A percentile compares a stretch with the other conserved stretches of the same genome.
These are phyloP conservation scores for Staphylotrichum longicolle DNA, from an alignment of 495 filamentous ascomycete species.

Conservation along the genomic window DNA sequence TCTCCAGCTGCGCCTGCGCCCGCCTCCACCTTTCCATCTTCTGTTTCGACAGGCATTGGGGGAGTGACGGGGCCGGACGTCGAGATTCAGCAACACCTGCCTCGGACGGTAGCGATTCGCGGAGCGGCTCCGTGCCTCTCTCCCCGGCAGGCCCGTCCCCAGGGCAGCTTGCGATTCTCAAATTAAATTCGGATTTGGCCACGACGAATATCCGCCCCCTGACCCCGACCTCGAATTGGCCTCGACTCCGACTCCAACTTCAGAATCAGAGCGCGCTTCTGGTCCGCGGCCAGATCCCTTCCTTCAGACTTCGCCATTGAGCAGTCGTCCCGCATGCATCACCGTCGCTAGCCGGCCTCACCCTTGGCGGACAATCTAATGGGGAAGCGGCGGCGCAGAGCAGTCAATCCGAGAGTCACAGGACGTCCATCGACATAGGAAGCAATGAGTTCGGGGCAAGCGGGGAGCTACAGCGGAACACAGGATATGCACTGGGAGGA, in stretches of 20 bases:
- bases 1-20: neutral
- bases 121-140: neutral
- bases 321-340: neutral
- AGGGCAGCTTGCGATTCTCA: neutral
- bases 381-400: slow-evolving; percentile 24
- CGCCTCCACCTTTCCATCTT: too few relatives aligned
- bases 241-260: too few relatives aligned
- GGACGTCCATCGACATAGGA: slow-evolving; percentile 15
- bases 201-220: neutral
- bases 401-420: slow-evolving; percentile 18
- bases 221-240: neutral
- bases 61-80: slow-evolving; percentile 1
- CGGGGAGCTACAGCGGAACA: slow-evolving; percentile 1
- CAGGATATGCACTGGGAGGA: neutral
- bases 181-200: neutral
- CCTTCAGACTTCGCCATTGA: neutral
- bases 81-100: neutral
- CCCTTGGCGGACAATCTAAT: slow-evolving; percentile 18
- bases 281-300: slow-evolving; percentile 13
- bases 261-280: slow-evolving; percentile 9
- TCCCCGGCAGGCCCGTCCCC: neutral
- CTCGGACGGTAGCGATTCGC: slow-evolving; percentile 3
- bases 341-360: neutral
- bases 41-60: neutral
- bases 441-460: slow-evolving; percentile 13